Conservation (phyloP, 1,139 yeast genomes). For the Blastobotrys raffinosifermentans region DNA sequence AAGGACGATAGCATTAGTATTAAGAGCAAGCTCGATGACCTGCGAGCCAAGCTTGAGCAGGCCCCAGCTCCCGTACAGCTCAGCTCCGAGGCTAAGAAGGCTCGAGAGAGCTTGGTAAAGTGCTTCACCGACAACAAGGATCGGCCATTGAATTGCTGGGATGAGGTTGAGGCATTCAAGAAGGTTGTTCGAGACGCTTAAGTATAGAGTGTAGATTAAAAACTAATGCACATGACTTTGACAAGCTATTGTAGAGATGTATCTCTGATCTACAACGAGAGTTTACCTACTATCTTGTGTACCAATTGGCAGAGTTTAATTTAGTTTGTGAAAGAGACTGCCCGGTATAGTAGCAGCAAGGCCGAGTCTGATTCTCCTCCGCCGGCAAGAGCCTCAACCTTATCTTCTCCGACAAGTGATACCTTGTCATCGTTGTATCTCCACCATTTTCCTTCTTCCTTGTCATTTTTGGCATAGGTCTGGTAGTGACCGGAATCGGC, state of each 20-base stretch:
- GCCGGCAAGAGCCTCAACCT: slow-evolving; percentile 80
- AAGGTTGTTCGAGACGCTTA: no score
- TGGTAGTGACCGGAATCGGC: slow-evolving; percentile 98
- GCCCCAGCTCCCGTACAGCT: slow-evolving; percentile 35
- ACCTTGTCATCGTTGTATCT: slow-evolving; percentile 93
- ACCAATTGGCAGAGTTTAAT: no score
- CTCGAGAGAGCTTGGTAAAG: slow-evolving; percentile 53
- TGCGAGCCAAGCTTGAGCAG: slow-evolving; percentile 36
- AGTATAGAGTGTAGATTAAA: no score
- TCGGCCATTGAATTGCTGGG: slow-evolving; percentile 82
- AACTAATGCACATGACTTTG: no score
- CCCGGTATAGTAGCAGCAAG: slow-evolving; percentile 76
- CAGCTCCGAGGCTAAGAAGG: slow-evolving; percentile 35
- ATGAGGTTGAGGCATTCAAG: slow-evolving; percentile 71
- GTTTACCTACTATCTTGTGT: no score
- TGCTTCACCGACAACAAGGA: slow-evolving; percentile 69
- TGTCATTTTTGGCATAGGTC: slow-evolving; percentile 70
- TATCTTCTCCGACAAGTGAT: slow-evolving; percentile 66
- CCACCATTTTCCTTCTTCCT: slow-evolving; percentile 76
- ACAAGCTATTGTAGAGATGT: no score
- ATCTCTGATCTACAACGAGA: no score
- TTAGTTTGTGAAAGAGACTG: slow-evolving; percentile 36
- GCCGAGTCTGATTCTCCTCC: slow-evolving; percentile 99
- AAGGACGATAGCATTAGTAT: slow-evolving; percentile 24
- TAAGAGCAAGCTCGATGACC: slow-evolving; percentile 40